Percentiles rank a stretch among this genome's conserved stretches.
phyloP scores from a whole-genome alignment of 2,329 filamentous ascomycete genomes.

The Trichoderma koningiopsis region DNA sequence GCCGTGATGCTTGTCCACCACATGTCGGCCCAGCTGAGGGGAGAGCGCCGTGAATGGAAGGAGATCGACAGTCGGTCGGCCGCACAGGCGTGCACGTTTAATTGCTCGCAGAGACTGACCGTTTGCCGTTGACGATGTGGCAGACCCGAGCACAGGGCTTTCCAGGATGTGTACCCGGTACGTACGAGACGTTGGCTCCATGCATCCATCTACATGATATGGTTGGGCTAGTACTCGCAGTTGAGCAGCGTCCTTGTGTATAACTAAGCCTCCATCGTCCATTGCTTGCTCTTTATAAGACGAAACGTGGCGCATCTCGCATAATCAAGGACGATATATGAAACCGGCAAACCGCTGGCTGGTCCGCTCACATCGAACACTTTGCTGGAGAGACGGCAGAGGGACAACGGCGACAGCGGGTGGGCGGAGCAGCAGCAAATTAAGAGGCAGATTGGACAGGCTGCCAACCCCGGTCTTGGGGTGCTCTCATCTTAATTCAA shows the following conservation, averaged over 20 bases:
- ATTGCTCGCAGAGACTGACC: constrained; percentile 14
- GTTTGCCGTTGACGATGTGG: constrained; percentile 18
- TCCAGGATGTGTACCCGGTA: neutral
- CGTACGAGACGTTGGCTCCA: neutral
- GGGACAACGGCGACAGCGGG: neutral
- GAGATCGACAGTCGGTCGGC: constrained; percentile 17
- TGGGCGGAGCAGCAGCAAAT: constrained; percentile 6
- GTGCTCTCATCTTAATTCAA: constrained; percentile 4
- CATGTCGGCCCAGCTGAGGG: constrained; percentile 3
- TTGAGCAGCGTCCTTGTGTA: neutral
- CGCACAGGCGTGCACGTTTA: neutral
- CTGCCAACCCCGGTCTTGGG: constrained; percentile 2
- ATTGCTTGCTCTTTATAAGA: neutral
- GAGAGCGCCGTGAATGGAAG: neutral
- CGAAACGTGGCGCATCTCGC: neutral
- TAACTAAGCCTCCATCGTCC: neutral
- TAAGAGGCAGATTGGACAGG: neutral
- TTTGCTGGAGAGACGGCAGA: neutral
- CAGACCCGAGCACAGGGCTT: neutral
- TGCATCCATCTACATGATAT: neutral
- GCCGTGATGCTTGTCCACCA: neutral
- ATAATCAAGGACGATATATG: constrained; percentile 7
- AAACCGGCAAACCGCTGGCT: neutral
- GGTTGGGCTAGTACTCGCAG: neutral
- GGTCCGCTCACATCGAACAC: too few species aligned